Percentiles rank a stretch among this genome's conserved stretches.
These are phyloP conservation scores for Nephelium lappaceum DNA, from an alignment of 345 rosid genomes.

Conservation along the genomic window DNA sequence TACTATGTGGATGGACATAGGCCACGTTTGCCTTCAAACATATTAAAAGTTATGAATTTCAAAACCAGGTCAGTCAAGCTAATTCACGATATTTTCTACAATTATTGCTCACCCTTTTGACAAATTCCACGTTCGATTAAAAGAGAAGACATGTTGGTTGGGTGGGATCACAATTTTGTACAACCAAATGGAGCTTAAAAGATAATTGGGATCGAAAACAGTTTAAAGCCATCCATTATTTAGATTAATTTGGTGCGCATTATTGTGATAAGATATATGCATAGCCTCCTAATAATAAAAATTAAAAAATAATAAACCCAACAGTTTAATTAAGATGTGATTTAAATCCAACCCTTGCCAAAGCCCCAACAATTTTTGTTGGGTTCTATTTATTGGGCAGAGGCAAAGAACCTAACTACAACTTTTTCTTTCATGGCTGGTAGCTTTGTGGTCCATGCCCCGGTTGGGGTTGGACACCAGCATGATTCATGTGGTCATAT, in stretches of 20 bases:
- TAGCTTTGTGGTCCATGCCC: slow-evolving; percentile 22
- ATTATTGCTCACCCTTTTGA: slow-evolving; percentile 14
- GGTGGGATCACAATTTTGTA: not conserved
- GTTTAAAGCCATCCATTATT: not conserved
- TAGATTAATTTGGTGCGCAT: not conserved
- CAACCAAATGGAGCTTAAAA: not conserved
- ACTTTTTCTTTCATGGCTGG: slow-evolving; percentile 7
- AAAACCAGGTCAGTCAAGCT: slow-evolving; percentile 16
- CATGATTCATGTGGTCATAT: slow-evolving; percentile 20
- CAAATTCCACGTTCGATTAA: slow-evolving; percentile 11
- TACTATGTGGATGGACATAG: slow-evolving; percentile 23
- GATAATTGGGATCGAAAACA: not conserved
- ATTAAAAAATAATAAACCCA: not conserved
- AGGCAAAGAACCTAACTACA: slow-evolving; percentile 14
- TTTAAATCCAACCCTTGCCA: slow-evolving; percentile 13
- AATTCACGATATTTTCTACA: slow-evolving; percentile 10
- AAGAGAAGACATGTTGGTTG: slow-evolving; percentile 3
- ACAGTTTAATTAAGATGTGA: slow-evolving; percentile 9
- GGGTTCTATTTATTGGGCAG: slow-evolving; percentile 31
- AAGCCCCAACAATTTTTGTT: slow-evolving; percentile 30
- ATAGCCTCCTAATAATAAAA: not conserved
- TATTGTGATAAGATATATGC: slow-evolving; percentile 4
- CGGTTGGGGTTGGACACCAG: not conserved
- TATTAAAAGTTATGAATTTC: not conserved
- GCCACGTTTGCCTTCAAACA: slow-evolving; percentile 29